A percentile compares a stretch with the other conserved stretches of the same genome.
phyloP scores from a whole-genome alignment of 2,329 filamentous ascomycete species.

The Beauveria pseudobassiana region DNA sequence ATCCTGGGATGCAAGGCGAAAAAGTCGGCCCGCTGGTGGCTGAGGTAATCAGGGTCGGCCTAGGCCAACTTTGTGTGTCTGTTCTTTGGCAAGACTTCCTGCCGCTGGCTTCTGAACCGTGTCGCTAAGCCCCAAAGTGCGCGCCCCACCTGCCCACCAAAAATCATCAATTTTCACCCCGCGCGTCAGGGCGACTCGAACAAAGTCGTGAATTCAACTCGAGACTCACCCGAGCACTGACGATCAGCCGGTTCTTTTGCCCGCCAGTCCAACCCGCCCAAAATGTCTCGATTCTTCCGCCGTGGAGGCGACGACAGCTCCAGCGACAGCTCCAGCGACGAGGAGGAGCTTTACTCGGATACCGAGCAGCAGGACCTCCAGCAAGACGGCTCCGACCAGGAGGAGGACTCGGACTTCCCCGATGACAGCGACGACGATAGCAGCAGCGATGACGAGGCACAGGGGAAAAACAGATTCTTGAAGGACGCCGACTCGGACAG shows the following conservation, averaged over 20 bases:
- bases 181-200: slow-evolving; percentile 14
- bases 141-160: slow-evolving; percentile 34
- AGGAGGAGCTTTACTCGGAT: slow-evolving; percentile 87
- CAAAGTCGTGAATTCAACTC: slow-evolving; percentile 11
- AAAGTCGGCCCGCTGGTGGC: background rate
- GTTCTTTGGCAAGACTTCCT: background rate
- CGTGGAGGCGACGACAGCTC: slow-evolving; percentile 79
- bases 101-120: background rate
- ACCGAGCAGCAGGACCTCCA: slow-evolving; percentile 58
- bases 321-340: slow-evolving; percentile 89
- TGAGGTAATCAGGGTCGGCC: slow-evolving; percentile 13
- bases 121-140: slow-evolving; percentile 32
- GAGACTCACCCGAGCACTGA: slow-evolving; percentile 8
- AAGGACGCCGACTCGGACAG: slow-evolving; percentile 64
- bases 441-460: slow-evolving; percentile 58
- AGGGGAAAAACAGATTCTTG: slow-evolving; percentile 80
- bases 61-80: slow-evolving; percentile 9
- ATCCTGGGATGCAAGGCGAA: background rate
- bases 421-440: slow-evolving; percentile 46
- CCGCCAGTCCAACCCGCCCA: slow-evolving; percentile 29
- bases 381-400: slow-evolving; percentile 46
- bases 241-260: background rate
- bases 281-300: slow-evolving; percentile 96
- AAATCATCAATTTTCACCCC: slow-evolving; percentile 32
- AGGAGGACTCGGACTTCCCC: slow-evolving; percentile 38